Evolutionary conservation across 83 land plant species (phyloP).

Genomic region (Picea mariana): DNA sequence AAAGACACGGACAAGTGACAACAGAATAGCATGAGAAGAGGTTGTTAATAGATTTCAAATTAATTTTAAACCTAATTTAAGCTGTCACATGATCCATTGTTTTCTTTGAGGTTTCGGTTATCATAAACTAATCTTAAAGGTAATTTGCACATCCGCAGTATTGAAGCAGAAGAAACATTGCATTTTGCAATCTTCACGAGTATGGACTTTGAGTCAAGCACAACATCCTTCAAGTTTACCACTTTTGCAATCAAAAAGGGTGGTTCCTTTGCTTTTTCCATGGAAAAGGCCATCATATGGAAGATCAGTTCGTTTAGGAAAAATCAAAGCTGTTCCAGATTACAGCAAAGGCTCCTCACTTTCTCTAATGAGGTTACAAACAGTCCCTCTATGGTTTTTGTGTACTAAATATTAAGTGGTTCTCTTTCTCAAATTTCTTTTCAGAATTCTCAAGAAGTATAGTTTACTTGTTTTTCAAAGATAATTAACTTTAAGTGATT

Average conservation of each 20-base stretch:
- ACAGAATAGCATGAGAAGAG: too few species aligned
- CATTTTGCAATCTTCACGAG: slow-evolving; percentile 34
- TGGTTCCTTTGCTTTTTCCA: slow-evolving; percentile 59
- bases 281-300: slow-evolving; percentile 76
- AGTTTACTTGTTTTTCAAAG: not conserved
- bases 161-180: slow-evolving; percentile 18
- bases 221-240: slow-evolving; percentile 34
- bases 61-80: too few species aligned
- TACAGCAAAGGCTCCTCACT: slow-evolving; percentile 41
- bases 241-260: slow-evolving; percentile 23
- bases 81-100: too few species aligned
- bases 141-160: not conserved
- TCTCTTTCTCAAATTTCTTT: not conserved
- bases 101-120: too few species aligned
- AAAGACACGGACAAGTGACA: too few species aligned
- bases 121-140: too few species aligned
- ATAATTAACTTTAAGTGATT: not conserved
- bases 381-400: not conserved
- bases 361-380: slow-evolving; percentile 58
- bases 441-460: not conserved
- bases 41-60: too few species aligned
- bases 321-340: slow-evolving; percentile 30
- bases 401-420: not conserved
- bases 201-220: slow-evolving; percentile 49
- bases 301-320: slow-evolving; percentile 28